Conservation (phyloP, 2,329 filamentous ascomycete species). For the Venturia nashicola region DNA sequence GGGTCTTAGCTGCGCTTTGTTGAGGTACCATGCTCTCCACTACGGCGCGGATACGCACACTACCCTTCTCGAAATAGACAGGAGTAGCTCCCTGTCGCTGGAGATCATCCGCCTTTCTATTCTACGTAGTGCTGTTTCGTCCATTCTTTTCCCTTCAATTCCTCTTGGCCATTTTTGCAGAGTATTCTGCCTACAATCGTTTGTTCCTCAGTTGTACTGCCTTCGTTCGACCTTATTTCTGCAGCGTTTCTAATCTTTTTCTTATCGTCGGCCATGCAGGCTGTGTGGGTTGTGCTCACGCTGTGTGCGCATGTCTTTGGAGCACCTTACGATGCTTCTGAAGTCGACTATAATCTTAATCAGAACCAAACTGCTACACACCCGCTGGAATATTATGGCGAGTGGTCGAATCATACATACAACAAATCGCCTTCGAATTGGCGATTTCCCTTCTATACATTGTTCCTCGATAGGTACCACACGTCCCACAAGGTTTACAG, state of each 20-base stretch:
- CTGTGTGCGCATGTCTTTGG: background rate
- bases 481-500: background rate
- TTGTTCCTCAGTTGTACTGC: background rate
- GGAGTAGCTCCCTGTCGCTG: background rate
- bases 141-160: background rate
- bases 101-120: background rate
- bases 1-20: background rate
- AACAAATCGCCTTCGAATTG: conserved; percentile 44
- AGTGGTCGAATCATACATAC: conserved; percentile 36
- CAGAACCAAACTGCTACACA: conserved; percentile 39
- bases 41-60: background rate
- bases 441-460: conserved; percentile 52
- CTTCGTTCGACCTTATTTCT: background rate
- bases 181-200: background rate
- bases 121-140: background rate
- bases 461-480: conserved; percentile 18
- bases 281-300: background rate
- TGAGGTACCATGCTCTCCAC: background rate
- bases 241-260: conserved; percentile 1
- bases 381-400: conserved; percentile 43
- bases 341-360: conserved; percentile 46
- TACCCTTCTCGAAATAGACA: conserved; percentile 3
- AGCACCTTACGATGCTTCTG: conserved; percentile 13
- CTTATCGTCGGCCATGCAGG: background rate
- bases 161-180: background rate